Evolutionary conservation across 176 grass and related monocot species (phyloP).

Genomic region (Oryza australiensis): DNA sequence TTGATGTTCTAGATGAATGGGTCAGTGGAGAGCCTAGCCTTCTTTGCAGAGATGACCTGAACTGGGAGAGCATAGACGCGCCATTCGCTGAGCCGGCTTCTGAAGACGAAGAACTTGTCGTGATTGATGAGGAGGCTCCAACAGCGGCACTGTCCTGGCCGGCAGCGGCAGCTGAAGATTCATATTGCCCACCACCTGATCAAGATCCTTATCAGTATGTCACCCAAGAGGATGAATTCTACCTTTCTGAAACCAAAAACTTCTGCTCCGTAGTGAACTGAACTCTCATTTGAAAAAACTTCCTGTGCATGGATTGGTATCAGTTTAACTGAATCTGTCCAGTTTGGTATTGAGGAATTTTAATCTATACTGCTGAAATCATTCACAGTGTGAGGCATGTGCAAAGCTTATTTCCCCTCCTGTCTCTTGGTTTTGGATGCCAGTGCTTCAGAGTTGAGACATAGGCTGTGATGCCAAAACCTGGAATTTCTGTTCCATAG

Average conservation of each 20-base stretch:
- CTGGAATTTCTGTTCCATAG: too few species aligned
- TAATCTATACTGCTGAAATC: neutral
- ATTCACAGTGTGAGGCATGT: neutral
- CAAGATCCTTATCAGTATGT: constrained; percentile 47
- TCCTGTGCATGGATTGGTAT: neutral
- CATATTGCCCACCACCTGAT: constrained; percentile 37
- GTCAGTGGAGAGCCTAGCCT: constrained; percentile 56
- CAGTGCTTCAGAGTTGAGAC: too few species aligned
- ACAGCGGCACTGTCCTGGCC: constrained; percentile 10
- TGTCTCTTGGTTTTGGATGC: too few species aligned
- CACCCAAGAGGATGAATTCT: constrained; percentile 7
- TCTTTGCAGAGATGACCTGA: constrained; percentile 48
- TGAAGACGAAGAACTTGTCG: constrained; percentile 27
- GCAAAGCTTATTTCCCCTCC: too few species aligned
- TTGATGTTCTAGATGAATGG: constrained; percentile 52
- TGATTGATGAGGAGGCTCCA: constrained; percentile 9
- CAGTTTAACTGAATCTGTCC: neutral
- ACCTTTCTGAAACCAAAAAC: neutral
- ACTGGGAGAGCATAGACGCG: constrained; percentile 53
- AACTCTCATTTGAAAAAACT: neutral
- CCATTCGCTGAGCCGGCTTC: constrained; percentile 39
- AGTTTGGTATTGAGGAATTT: neutral
- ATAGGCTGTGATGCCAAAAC: too few species aligned
- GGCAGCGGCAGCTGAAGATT: neutral
- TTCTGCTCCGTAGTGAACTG: neutral